A percentile compares a stretch with the other conserved stretches of the same genome.
Evolutionary conservation across 2,329 filamentous ascomycete genomes (phyloP).

Genomic region (Pleoardoris graminearum): DNA sequence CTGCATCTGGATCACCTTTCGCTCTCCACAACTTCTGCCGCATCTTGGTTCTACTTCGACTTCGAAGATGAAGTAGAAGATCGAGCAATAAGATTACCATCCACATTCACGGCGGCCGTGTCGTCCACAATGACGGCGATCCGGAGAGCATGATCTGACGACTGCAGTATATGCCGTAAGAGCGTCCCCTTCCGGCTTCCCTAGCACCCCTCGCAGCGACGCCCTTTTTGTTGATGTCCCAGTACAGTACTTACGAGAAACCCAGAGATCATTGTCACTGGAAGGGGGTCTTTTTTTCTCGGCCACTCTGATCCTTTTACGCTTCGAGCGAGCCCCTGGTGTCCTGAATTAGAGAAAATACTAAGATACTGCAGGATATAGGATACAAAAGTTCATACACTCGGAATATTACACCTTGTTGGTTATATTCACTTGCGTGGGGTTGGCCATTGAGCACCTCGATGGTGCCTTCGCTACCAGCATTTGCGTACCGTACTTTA

Average conservation of each 20-base stretch:
- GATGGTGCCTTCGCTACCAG: no score
- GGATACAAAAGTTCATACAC: background rate
- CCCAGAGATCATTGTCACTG: conserved; percentile 64
- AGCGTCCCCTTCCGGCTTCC: conserved; percentile 73
- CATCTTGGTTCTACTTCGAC: background rate
- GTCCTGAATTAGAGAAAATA: background rate
- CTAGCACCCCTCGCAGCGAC: conserved; percentile 43
- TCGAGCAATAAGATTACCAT: conserved; percentile 63
- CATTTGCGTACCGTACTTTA: no score
- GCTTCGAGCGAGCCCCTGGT: conserved; percentile 27
- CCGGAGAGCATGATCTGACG: conserved; percentile 64
- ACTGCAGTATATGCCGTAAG: conserved; percentile 68
- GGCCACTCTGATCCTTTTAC: conserved; percentile 17
- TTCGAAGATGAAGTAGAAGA: conserved; percentile 39
- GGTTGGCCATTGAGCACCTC: conserved; percentile 33
- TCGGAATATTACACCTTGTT: conserved; percentile 5
- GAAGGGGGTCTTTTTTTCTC: conserved; percentile 48
- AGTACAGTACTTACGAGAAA: conserved; percentile 56
- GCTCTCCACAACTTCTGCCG: conserved; percentile 57
- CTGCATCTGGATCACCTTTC: conserved; percentile 69
- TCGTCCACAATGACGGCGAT: conserved; percentile 77
- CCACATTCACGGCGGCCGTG: conserved; percentile 65
- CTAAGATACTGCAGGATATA: background rate
- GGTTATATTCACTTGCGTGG: conserved; percentile 21
- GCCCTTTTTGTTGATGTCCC: no score